These are phyloP conservation scores for Leccinum angustisporum DNA, from an alignment of 1,284 basidiomycete species.

Conservation along the genomic window DNA sequence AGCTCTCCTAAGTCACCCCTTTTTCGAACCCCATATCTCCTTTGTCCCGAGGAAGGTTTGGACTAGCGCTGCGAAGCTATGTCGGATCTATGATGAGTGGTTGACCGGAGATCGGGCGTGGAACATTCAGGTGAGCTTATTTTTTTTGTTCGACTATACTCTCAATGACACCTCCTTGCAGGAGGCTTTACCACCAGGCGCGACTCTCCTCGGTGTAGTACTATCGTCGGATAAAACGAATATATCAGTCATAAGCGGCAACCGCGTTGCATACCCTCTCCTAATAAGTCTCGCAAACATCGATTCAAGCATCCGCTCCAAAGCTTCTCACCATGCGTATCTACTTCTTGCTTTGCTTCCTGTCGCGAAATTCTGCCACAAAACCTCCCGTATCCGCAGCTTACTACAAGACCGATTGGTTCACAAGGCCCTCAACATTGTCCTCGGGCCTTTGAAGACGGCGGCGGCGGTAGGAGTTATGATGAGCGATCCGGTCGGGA, in stretches of 20 bases:
- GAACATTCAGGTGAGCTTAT: not conserved
- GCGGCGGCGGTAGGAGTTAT: not conserved
- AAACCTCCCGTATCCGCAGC: not conserved
- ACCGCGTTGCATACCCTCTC: too few relatives aligned
- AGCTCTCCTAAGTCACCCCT: not conserved
- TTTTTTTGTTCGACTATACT: not conserved
- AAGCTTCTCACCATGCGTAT: not conserved
- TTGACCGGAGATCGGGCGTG: not conserved
- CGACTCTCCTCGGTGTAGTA: not conserved
- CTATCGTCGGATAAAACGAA: not conserved
- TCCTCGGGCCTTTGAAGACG: not conserved
- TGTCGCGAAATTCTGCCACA: not conserved
- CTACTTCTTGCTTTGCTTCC: not conserved
- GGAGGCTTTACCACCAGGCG: not conserved
- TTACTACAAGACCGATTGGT: not conserved
- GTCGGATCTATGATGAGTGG: not conserved
- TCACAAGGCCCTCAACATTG: not conserved
- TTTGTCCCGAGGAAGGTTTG: constrained; percentile 8
- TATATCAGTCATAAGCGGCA: too few relatives aligned
- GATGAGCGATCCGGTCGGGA: not conserved
- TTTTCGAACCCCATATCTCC: constrained; percentile 1
- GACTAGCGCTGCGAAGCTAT: constrained; percentile 1
- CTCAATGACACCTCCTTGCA: not conserved
- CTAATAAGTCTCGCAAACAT: not conserved
- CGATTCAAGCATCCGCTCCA: not conserved